Evolutionary conservation across 306 rosid genomes (phyloP).

Genomic region (Canavalia ensiformis): DNA sequence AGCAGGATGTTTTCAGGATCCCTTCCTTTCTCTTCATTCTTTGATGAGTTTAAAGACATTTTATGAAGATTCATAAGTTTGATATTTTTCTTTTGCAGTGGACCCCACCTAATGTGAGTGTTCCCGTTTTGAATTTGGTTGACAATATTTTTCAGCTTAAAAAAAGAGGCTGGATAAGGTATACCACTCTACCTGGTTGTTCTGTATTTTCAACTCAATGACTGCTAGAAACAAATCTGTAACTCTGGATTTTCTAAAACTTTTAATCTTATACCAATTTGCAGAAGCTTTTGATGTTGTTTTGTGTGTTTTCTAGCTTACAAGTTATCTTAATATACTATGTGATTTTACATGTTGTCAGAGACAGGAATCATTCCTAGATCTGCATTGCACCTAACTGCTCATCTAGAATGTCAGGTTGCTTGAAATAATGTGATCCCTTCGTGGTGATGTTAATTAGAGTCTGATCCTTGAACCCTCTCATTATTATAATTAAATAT

Average conservation of each 20-base stretch:
- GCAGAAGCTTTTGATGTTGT: constrained; percentile 27
- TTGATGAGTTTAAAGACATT: constrained; percentile 8
- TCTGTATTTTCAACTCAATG: constrained; percentile 18
- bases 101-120: constrained; percentile 95
- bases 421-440: constrained; percentile 4
- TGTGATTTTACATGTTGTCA: constrained; percentile 18
- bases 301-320: constrained; percentile 31
- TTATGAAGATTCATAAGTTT: constrained; percentile 40
- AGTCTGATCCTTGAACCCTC: constrained; percentile 33
- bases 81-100: constrained; percentile 75
- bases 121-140: constrained; percentile 92
- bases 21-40: constrained; percentile 22
- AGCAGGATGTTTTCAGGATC: constrained; percentile 11
- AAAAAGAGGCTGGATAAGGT: constrained; percentile 99
- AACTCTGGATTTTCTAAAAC: neutral
- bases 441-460: constrained; percentile 14
- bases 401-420: constrained; percentile 15
- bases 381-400: constrained; percentile 23
- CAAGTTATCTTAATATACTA: constrained; percentile 13
- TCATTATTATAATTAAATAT: neutral
- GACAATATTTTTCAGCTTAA: constrained; percentile 98
- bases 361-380: constrained; percentile 21
- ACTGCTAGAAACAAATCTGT: constrained; percentile 36
- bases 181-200: constrained; percentile 44
- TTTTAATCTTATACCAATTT: constrained; percentile 32